These are phyloP conservation scores for Heritiera littoralis DNA, from an alignment of 345 rosid genomes.

Conservation along the genomic window DNA sequence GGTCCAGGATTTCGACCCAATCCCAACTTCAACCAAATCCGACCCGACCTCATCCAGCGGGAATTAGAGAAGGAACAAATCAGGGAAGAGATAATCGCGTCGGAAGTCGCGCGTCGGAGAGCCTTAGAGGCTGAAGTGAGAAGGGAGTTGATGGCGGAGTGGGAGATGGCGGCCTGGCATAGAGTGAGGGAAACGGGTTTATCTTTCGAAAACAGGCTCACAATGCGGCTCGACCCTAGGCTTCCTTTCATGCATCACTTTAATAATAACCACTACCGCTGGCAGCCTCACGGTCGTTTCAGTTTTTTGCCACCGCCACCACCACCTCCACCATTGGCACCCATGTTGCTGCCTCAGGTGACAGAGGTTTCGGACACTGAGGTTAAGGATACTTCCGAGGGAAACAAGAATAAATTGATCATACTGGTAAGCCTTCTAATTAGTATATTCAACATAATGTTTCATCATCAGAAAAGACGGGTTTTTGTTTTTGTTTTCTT, in stretches of 20 bases:
- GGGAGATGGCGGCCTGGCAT: conserved; percentile 34
- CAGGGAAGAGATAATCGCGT: conserved; percentile 42
- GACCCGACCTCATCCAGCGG: conserved; percentile 24
- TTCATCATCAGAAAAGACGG: background rate
- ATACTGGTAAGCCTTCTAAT: conserved; percentile 41
- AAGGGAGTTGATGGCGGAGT: conserved; percentile 48
- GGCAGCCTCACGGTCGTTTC: background rate
- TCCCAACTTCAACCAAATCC: background rate
- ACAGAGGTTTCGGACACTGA: too few relatives aligned
- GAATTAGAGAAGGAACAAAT: conserved; percentile 46
- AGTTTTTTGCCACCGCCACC: background rate
- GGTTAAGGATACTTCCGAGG: conserved; percentile 20
- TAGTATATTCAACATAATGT: background rate
- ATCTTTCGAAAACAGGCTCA: conserved; percentile 26
- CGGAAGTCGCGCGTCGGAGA: conserved; percentile 22
- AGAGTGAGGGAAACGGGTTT: conserved; percentile 7
- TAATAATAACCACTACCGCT: background rate
- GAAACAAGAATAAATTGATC: conserved; percentile 38
- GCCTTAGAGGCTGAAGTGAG: conserved; percentile 46
- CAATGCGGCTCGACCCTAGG: conserved; percentile 33
- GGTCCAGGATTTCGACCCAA: conserved; percentile 25
- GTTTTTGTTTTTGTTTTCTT: background rate
- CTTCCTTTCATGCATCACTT: conserved; percentile 4
- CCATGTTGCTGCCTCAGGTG: background rate
- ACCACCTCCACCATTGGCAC: background rate